A percentile compares a stretch with the other conserved stretches of the same genome.
These are phyloP conservation scores for Bipolaris victoriae DNA, from an alignment of 2,329 filamentous ascomycete genomes.

Conservation along the genomic window DNA sequence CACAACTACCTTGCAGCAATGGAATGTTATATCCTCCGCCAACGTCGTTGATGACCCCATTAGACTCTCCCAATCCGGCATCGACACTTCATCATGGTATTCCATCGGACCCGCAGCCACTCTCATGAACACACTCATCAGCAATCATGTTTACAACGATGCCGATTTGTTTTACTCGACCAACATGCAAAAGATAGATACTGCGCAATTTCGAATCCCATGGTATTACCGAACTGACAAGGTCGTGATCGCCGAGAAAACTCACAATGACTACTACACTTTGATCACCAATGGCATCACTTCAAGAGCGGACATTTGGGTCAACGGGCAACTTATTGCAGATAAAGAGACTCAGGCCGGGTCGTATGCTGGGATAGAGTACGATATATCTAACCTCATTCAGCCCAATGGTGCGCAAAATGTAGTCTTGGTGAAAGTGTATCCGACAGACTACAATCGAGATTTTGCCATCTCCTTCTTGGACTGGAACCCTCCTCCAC, in stretches of 20 bases:
- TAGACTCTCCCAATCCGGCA: conserved; percentile 22
- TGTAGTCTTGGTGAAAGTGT: conserved; percentile 59
- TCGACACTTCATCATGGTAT: conserved; percentile 60
- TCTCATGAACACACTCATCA: conserved; percentile 64
- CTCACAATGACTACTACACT: conserved; percentile 54
- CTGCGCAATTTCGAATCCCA: conserved; percentile 58
- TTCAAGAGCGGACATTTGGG: conserved; percentile 64
- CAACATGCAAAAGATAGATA: conserved; percentile 55
- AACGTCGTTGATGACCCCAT: conserved; percentile 17
- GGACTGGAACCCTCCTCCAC: conserved; percentile 67
- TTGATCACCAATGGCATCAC: conserved; percentile 66
- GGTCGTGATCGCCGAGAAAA: conserved; percentile 31
- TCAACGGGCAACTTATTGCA: conserved; percentile 63
- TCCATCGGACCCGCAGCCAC: conserved; percentile 59
- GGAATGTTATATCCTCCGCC: conserved; percentile 24
- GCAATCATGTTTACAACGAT: conserved; percentile 60
- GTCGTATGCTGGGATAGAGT: conserved; percentile 62
- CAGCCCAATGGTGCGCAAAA: conserved; percentile 56
- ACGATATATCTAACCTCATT: conserved; percentile 59
- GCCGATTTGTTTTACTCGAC: conserved; percentile 62
- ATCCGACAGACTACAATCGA: conserved; percentile 65
- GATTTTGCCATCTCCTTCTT: conserved; percentile 67
- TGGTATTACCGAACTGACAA: conserved; percentile 67
- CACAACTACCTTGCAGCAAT: neutral
- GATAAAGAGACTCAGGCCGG: conserved; percentile 59